Percentiles rank a stretch among this genome's conserved stretches.
phyloP scores from a whole-genome alignment of 2,329 filamentous ascomycete species.

The Hypoxylon sp. region DNA sequence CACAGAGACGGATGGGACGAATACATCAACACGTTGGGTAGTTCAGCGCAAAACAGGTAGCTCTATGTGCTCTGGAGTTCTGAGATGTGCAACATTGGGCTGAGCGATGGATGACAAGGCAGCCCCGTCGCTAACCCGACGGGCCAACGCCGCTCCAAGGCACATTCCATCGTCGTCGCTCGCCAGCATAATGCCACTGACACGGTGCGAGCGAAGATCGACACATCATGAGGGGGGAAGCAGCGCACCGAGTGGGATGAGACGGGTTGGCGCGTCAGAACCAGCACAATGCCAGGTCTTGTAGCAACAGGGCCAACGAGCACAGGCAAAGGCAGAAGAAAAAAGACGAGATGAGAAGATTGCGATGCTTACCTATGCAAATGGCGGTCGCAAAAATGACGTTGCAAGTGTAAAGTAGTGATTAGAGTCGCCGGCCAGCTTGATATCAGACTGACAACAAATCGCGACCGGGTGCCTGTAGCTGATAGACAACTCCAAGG shows the following conservation, averaged over 20 bases:
- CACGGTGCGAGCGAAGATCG: not conserved
- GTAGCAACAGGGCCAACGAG: not conserved
- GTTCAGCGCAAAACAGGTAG: not conserved
- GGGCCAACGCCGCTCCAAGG: conserved; percentile 10
- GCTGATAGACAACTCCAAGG: conserved; percentile 28
- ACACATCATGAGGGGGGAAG: not conserved
- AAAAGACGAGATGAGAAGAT: conserved; percentile 14
- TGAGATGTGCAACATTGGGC: conserved; percentile 1
- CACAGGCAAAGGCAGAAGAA: not conserved
- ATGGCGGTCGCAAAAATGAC: conserved; percentile 18
- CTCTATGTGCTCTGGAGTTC: not conserved
- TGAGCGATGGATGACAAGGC: conserved; percentile 6
- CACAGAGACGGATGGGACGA: conserved; percentile 3
- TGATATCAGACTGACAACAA: conserved; percentile 23
- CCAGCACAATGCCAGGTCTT: too few species aligned
- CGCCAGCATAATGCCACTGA: conserved; percentile 12
- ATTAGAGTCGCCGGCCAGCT: conserved; percentile 13
- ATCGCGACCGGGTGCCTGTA: conserved; percentile 4
- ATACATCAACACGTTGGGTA: not conserved
- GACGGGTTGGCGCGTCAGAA: not conserved
- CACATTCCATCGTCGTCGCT: conserved; percentile 23
- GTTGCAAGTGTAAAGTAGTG: conserved; percentile 18
- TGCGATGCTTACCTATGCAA: conserved; percentile 31
- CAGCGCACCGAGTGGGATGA: not conserved
- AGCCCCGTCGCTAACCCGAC: conserved; percentile 15